Base-by-base conservation (phyloP, 768 basidiomycete genomes). In the Mycena albidolilacea region DNA sequence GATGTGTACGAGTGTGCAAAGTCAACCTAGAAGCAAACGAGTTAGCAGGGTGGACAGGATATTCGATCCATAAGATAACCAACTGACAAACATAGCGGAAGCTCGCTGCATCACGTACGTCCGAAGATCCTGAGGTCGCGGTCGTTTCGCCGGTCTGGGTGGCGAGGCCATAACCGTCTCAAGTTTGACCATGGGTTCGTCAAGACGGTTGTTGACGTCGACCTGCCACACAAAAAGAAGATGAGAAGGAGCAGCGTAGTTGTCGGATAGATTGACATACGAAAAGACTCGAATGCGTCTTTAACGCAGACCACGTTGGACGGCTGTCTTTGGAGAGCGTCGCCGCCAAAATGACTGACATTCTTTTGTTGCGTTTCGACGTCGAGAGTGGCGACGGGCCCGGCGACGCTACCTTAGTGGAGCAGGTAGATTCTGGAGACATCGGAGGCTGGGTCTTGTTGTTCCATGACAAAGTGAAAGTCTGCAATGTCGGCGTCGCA, bases 201-300 rank as follows among this genome's bases (percentile, higher is more conserved):
- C 70, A 23, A 71, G 52, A 60, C 68, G 55, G 23, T 66, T 77
- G 41, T 57, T 71, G 41, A 75, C 70, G 69, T 77, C 73, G 30
- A 77, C 75, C 76, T 77, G 64, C 7, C 30, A 50, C 21, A 62
- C n/a, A 14, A 37, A 52, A 44, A 38, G 46, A 57, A 61, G 52
- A 44, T 48, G 11, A 48, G 14, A 50, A 50, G 7, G 48, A 50
- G n/a, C 17, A n/a, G 7, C 48, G 23, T 8, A n/a, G 11, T 17
- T 1, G 30, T n/a, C 21, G 12, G 23, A 14, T 17, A 54, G 21
- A 59, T 38, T 30, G 17, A 38, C 72, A 54, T 23, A 77, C 76
- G 52, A 71, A 77, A 64, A 75, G 72, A 21, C 74, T 77, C 19
- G 76, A 77, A 62, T 75, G 54, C 14, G 74, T 72, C 67, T 77